Conservation (phyloP, 371 early-diverging fungal species). For the Choanephora cucurbitarum region DNA sequence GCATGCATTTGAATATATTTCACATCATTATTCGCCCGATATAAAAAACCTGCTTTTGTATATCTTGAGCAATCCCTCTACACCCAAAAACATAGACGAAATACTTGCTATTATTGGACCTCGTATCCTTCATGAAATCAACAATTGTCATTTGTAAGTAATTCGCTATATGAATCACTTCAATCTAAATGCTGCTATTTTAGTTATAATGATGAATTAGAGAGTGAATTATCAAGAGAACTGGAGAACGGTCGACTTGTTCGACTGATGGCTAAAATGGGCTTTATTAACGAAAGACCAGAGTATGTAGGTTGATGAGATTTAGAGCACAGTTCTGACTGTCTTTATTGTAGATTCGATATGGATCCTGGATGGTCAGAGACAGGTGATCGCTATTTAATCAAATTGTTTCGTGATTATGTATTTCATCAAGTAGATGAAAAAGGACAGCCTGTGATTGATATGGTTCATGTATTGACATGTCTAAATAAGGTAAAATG, state of each 20-base stretch:
- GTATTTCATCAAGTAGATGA: slow-evolving; percentile 97
- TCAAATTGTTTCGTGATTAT: slow-evolving; percentile 95
- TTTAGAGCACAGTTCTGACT: neutral
- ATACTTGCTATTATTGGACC: slow-evolving; percentile 81
- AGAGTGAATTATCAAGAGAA: slow-evolving; percentile 77
- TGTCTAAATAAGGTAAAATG: slow-evolving; percentile 88
- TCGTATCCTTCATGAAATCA: slow-evolving; percentile 74
- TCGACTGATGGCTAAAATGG: slow-evolving; percentile 84
- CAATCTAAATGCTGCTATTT: neutral
- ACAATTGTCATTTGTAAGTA: slow-evolving; percentile 65
- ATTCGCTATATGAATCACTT: neutral
- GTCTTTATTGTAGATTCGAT: slow-evolving; percentile 60
- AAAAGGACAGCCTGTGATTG: slow-evolving; percentile 80
- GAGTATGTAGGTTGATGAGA: slow-evolving; percentile 58
- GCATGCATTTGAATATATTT: slow-evolving; percentile 74
- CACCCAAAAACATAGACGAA: slow-evolving; percentile 81
- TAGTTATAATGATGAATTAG: slow-evolving; percentile 79
- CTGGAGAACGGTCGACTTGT: slow-evolving; percentile 91
- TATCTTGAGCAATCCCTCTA: slow-evolving; percentile 75
- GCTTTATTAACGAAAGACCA: slow-evolving; percentile 94
- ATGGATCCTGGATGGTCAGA: slow-evolving; percentile 95
- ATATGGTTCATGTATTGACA: slow-evolving; percentile 90
- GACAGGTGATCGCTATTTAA: slow-evolving; percentile 95
- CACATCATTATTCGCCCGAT: slow-evolving; percentile 73
- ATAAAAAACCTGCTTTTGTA: slow-evolving; percentile 78